Conservation (phyloP, 768 basidiomycete genomes). For the Baorangia bicolor region DNA sequence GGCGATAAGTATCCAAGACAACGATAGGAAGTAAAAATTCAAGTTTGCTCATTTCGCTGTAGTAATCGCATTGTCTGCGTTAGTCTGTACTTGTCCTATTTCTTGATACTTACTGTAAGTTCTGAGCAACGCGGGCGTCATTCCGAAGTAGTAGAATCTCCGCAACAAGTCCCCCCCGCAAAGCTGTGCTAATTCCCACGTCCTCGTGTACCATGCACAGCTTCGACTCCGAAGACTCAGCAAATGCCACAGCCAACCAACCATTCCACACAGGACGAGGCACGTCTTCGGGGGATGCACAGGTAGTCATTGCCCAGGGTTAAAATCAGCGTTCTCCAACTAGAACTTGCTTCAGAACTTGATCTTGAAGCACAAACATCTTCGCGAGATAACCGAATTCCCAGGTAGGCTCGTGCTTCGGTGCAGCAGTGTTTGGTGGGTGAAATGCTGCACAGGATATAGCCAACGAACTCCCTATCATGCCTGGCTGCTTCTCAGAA, state of each 20-base stretch:
- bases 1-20: not conserved
- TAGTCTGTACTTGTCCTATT: not conserved
- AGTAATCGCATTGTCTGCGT: not conserved
- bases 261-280: not conserved
- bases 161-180: not conserved
- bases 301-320: not conserved
- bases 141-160: too few species aligned
- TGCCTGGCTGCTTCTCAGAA: not conserved
- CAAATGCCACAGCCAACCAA: not conserved
- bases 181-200: slow-evolving; percentile 1
- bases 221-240: not conserved
- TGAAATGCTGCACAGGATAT: not conserved
- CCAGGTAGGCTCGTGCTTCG: not conserved
- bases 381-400: not conserved
- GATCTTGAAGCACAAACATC: not conserved
- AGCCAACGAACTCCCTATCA: not conserved
- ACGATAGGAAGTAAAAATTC: not conserved
- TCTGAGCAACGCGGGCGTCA: too few species aligned
- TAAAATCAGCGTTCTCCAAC: not conserved
- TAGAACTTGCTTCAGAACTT: not conserved
- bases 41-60: not conserved
- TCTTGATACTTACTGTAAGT: not conserved
- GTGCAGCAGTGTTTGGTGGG: not conserved
- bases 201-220: not conserved
- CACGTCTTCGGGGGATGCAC: not conserved